A percentile compares a stretch with the other conserved stretches of the same genome.
Evolutionary conservation across 495 filamentous ascomycete species (phyloP).

Genomic region (Cercophora samala): DNA sequence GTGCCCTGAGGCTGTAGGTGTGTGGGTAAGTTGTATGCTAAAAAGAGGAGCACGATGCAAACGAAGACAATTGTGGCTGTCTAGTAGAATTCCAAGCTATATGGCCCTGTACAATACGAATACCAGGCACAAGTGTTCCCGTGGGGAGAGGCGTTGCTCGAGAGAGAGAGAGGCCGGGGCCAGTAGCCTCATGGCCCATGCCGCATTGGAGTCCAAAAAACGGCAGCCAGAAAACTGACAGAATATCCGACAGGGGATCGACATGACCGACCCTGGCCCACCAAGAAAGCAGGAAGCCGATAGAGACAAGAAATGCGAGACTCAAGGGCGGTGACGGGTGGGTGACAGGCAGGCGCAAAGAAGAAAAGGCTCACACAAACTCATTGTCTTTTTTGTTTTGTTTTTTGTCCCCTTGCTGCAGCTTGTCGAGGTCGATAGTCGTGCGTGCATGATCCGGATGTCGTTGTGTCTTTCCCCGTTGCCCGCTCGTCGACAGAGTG

Average conservation of each 20-base stretch:
- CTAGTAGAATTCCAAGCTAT: conserved; percentile 17
- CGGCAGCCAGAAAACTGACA: conserved; percentile 14
- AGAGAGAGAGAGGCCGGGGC: background rate
- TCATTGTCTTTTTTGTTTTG: conserved; percentile 19
- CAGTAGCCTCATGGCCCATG: conserved; percentile 9
- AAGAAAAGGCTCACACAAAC: conserved; percentile 14
- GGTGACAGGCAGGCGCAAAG: conserved; percentile 1
- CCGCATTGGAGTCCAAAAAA: background rate
- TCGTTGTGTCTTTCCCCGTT: background rate
- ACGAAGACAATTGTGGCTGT: conserved; percentile 19
- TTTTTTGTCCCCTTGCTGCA: conserved; percentile 6
- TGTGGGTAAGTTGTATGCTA: conserved; percentile 20
- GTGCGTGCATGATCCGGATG: conserved; percentile 9
- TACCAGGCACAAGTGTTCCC: conserved; percentile 4
- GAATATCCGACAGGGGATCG: conserved; percentile 16
- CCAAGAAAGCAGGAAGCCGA: conserved; percentile 13
- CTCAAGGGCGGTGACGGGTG: conserved; percentile 11
- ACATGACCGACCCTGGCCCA: conserved; percentile 4
- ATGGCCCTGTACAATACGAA: background rate
- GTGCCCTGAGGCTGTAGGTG: conserved; percentile 12
- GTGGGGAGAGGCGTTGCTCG: background rate
- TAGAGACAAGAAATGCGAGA: background rate
- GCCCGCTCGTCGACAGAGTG: background rate
- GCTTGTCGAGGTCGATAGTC: conserved; percentile 20
- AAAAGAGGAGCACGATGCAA: conserved; percentile 21